Conservation (phyloP, 805 yeast species). For the Lachancea cidri region DNA sequence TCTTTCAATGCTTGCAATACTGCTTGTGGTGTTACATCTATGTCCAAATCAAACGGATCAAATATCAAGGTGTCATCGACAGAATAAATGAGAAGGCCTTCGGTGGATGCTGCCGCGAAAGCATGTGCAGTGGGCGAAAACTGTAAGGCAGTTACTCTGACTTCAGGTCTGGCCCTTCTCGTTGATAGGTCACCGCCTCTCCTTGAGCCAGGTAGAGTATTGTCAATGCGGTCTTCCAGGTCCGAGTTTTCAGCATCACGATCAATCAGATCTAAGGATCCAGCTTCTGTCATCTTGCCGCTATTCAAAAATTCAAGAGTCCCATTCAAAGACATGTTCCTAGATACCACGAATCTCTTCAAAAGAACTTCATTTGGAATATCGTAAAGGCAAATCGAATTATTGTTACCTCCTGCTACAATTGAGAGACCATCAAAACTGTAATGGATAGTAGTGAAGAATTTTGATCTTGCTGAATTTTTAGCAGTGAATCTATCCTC, state of each 20-base stretch:
- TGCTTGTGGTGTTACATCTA: slow-evolving; percentile 83
- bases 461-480: slow-evolving; percentile 78
- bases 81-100: slow-evolving; percentile 79
- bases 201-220: slow-evolving; percentile 77
- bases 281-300: slow-evolving; percentile 79
- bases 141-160: slow-evolving; percentile 70
- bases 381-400: slow-evolving; percentile 87
- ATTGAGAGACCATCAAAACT: slow-evolving; percentile 85
- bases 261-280: slow-evolving; percentile 77
- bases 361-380: slow-evolving; percentile 81
- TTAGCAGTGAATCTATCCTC: slow-evolving; percentile 78
- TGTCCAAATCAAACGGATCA: slow-evolving; percentile 92
- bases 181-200: slow-evolving; percentile 75
- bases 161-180: slow-evolving; percentile 70
- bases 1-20: slow-evolving; percentile 57
- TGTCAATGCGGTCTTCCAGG: slow-evolving; percentile 73
- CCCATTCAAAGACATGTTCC: slow-evolving; percentile 88
- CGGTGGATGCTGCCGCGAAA: slow-evolving; percentile 94
- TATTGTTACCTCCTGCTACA: slow-evolving; percentile 91
- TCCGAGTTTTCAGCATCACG: slow-evolving; percentile 83
- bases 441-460: slow-evolving; percentile 74
- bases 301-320: slow-evolving; percentile 77
- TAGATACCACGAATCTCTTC: slow-evolving; percentile 76
- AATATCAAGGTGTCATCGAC: slow-evolving; percentile 69
- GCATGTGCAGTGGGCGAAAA: slow-evolving; percentile 89